Percentiles rank a stretch among this genome's conserved stretches.
phyloP scores from a whole-genome alignment of 257 asterid species.

The Eucommia ulmoides region DNA sequence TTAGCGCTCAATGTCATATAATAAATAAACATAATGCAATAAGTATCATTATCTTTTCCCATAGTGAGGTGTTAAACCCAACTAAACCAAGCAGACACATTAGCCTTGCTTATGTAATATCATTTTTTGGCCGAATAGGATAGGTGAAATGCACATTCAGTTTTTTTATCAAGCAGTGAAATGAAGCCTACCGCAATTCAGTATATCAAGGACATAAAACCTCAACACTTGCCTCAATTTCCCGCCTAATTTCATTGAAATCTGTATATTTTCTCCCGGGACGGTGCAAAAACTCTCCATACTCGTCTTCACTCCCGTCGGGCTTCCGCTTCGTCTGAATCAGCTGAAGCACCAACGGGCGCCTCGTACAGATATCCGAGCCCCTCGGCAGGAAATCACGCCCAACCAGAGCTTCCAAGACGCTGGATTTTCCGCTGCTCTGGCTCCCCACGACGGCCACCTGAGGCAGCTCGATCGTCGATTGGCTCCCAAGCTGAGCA shows the following conservation, averaged over 20 bases:
- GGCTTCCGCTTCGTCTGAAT: conserved; percentile 39
- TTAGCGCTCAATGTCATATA: no score
- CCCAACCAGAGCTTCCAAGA: conserved; percentile 91
- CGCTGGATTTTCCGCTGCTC: conserved; percentile 98
- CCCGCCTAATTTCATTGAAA: conserved; percentile 64
- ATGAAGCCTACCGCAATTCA: no score
- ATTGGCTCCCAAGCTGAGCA: conserved; percentile 68
- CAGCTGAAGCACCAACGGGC: conserved; percentile 86
- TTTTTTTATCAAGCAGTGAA: no score
- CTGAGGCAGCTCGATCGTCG: conserved; percentile 80
- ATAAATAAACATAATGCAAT: no score
- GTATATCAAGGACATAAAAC: no score
- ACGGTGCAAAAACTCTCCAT: conserved; percentile 91
- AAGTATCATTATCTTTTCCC: no score
- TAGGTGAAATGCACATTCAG: no score
- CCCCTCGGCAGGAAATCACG: conserved; percentile 97
- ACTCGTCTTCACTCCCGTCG: conserved; percentile 55
- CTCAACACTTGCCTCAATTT: no score
- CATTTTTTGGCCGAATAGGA: no score
- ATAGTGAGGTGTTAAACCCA: no score
- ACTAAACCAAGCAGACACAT: no score
- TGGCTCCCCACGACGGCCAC: conserved; percentile 98
- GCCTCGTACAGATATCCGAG: conserved; percentile 77
- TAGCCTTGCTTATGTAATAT: no score
- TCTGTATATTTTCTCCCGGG: conserved; percentile 52